Conservation (phyloP, 2,329 filamentous ascomycete species). For the Colletotrichum aenigma region DNA sequence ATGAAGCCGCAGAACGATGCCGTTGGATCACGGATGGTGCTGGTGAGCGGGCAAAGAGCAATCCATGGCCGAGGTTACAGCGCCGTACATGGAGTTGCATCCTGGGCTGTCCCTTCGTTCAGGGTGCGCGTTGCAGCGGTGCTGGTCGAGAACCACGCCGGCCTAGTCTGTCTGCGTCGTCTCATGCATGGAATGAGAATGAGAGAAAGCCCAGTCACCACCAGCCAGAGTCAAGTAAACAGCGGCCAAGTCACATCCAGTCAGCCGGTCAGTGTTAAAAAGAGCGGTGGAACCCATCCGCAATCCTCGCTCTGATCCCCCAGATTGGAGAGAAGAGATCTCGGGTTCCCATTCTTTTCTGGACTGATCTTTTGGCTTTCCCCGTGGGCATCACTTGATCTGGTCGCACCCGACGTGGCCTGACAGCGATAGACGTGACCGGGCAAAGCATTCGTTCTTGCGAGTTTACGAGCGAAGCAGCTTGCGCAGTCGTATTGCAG, state of each 20-base stretch:
- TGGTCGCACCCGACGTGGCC: neutral
- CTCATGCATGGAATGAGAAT: neutral
- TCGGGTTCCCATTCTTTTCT: neutral
- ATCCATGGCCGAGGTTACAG: neutral
- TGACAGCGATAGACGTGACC: neutral
- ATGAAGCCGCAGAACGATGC: neutral
- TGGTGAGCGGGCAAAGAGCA: neutral
- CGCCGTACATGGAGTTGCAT: neutral
- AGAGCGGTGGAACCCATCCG: neutral
- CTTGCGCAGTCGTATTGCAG: conserved; percentile 2
- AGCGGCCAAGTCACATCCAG: neutral
- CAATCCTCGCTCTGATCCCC: neutral
- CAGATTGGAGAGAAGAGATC: neutral
- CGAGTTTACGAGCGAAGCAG: neutral
- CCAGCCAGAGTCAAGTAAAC: neutral
- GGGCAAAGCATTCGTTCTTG: neutral
- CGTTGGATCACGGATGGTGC: neutral
- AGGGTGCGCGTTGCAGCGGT: neutral
- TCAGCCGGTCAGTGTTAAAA: neutral
- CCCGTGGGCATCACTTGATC: neutral
- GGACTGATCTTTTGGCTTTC: neutral
- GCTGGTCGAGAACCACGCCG: neutral
- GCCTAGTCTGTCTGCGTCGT: neutral
- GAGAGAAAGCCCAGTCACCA: neutral
- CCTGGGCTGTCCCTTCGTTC: neutral